Conservation (phyloP, 2,329 filamentous ascomycete species). For the Scedosporium apiospermum region DNA sequence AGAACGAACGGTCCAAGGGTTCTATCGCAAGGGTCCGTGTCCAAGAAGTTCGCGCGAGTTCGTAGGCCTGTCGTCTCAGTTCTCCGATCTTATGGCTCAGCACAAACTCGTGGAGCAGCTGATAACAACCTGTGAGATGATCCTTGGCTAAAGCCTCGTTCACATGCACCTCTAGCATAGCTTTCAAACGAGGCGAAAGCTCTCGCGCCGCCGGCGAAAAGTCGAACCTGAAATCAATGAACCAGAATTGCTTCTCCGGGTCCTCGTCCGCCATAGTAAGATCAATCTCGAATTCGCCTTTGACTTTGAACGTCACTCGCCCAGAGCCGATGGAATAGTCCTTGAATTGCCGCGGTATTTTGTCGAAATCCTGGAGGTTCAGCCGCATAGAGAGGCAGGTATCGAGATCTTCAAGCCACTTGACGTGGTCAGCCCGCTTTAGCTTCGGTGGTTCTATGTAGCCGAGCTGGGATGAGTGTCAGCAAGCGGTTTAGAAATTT, state of each 20-base stretch:
- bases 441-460: slow-evolving; percentile 69
- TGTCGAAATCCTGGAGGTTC: slow-evolving; percentile 74
- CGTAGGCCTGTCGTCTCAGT: slow-evolving; percentile 65
- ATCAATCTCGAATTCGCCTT: slow-evolving; percentile 84
- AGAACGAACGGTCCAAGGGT: slow-evolving; percentile 67
- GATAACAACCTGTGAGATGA: slow-evolving; percentile 72
- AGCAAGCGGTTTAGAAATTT: slow-evolving; percentile 20
- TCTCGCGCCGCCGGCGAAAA: slow-evolving; percentile 60
- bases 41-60: slow-evolving; percentile 65
- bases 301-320: slow-evolving; percentile 79
- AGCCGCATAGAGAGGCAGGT: slow-evolving; percentile 73
- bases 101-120: slow-evolving; percentile 77
- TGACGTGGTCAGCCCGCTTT: slow-evolving; percentile 60
- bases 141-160: slow-evolving; percentile 62
- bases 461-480: slow-evolving; percentile 42
- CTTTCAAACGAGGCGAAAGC: slow-evolving; percentile 53
- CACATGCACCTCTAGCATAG: slow-evolving; percentile 59
- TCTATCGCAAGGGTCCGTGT: slow-evolving; percentile 69
- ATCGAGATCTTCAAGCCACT: slow-evolving; percentile 72
- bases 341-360: slow-evolving; percentile 63
- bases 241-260: slow-evolving; percentile 76
- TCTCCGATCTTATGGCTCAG: slow-evolving; percentile 86
- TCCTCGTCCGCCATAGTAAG: slow-evolving; percentile 85
- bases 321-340: slow-evolving; percentile 74
- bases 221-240: slow-evolving; percentile 80